Percentiles rank a stretch among this genome's conserved stretches.
Conservation (phyloP, 1,284 basidiomycete species). For the Malassezia psittaci region DNA sequence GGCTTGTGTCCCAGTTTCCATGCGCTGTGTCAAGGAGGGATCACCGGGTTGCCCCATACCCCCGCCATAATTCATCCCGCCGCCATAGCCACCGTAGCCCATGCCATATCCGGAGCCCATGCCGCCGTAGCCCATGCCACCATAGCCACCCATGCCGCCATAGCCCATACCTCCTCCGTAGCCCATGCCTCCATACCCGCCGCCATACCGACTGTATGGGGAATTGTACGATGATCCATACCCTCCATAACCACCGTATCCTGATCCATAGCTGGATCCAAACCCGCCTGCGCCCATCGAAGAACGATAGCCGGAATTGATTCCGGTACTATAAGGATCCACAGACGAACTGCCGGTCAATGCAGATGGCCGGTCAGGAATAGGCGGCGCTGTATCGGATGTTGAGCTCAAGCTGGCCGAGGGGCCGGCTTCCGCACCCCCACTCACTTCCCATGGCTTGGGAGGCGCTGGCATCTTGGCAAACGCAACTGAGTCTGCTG, state of each 20-base stretch:
- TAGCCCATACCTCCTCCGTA: constrained; percentile 32
- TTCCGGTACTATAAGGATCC: neutral
- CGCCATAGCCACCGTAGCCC: constrained; percentile 28
- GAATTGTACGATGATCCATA: constrained; percentile 33
- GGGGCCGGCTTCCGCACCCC: constrained; percentile 21
- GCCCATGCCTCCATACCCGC: constrained; percentile 31
- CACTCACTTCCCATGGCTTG: constrained; percentile 44
- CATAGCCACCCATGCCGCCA: constrained; percentile 28
- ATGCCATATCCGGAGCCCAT: constrained; percentile 23
- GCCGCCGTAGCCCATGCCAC: constrained; percentile 30
- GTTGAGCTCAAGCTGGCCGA: constrained; percentile 12
- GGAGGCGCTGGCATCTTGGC: constrained; percentile 39
- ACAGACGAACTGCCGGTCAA: constrained; percentile 8
- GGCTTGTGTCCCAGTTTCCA: constrained; percentile 78
- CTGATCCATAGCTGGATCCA: neutral
- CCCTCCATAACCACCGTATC: constrained; percentile 13
- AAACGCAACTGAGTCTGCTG: neutral
- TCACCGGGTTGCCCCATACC: constrained; percentile 32
- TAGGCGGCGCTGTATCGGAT: constrained; percentile 22
- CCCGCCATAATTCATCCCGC: constrained; percentile 27
- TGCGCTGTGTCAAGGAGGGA: constrained; percentile 66
- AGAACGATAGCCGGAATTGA: neutral
- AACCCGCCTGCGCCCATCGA: neutral
- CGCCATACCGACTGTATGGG: constrained; percentile 25
- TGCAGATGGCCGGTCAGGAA: constrained; percentile 42